Base-by-base conservation (phyloP, 2,329 filamentous ascomycete species). In the Diaporthe citrichinensis region DNA sequence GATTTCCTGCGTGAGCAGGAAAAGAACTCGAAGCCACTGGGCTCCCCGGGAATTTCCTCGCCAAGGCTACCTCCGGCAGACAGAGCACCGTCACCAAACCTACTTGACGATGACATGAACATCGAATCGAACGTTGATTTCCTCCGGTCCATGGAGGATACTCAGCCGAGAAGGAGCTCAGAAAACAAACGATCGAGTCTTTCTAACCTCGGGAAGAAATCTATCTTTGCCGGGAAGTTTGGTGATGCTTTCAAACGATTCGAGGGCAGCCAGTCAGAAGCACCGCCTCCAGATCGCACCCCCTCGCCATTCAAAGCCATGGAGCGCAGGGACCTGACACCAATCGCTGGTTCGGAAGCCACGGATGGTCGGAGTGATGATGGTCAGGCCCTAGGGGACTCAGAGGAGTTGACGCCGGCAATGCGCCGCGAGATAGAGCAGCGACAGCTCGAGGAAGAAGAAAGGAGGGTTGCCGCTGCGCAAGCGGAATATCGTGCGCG, bases 181-280 rank as follows among this genome's bases (percentile, higher is more conserved):
- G 90, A 93, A 78, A 85, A 86, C 62, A 98, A 98, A 83, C 90
- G 94, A 15, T 89, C 92, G 1, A 97, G 94, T 82, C 84, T 98
- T 1, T 94, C 73, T 92, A 0, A 84, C 95, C 25, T 92, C 93
- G 9, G 92, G 92, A 53, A 94, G 36, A 98, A 97, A 84, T 94
- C 92, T 74, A 91, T 98, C 51, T 87, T 98, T n/a, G 93, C 92
- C 7, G 94, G 95, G 34, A 95, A 94, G 79, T 98, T 98, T 82
- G 95, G 96, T 0, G 96, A 98, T 80, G 96, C 96, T 4, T 98
- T 98, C 85, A 95, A 96, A 81, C 91, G 94, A 8, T 98, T 98
- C 79, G 97, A 99, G 83, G 88, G 87, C 34, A 90, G 87, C 76
- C 73, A 76, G 12, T 84, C 81, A 80, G 78, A 59, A 76, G 79